phyloP scores from a whole-genome alignment of 2,329 filamentous ascomycete genomes.

The Cladosporium velox region DNA sequence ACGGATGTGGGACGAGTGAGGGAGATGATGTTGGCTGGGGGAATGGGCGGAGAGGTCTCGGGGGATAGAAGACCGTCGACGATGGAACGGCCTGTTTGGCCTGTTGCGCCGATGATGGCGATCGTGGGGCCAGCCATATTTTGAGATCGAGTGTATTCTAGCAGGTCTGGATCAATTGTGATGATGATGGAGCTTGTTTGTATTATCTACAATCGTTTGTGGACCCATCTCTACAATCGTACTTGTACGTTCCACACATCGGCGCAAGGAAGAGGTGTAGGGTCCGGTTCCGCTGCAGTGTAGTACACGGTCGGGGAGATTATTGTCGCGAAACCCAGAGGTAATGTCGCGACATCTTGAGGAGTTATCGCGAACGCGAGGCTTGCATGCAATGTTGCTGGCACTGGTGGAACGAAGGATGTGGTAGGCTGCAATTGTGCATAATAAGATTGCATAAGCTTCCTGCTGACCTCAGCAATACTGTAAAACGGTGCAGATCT shows the following conservation, averaged over 20 bases:
- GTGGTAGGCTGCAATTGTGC: background rate
- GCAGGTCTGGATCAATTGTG: background rate
- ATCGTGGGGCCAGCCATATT: conserved; percentile 23
- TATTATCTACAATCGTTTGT: background rate
- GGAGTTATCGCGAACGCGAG: background rate
- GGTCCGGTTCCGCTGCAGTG: background rate
- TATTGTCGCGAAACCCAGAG: background rate
- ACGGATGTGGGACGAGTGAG: conserved; percentile 50
- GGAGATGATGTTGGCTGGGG: conserved; percentile 46
- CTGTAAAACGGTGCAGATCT: background rate
- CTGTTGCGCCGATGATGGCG: conserved; percentile 43
- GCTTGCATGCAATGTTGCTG: background rate
- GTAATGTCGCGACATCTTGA: background rate
- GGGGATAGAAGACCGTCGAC: conserved; percentile 41
- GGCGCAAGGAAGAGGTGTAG: background rate
- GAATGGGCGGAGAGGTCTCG: background rate
- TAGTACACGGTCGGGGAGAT: background rate
- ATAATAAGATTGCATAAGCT: background rate
- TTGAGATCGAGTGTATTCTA: background rate
- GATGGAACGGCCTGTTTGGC: conserved; percentile 45
- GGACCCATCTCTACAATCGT: background rate
- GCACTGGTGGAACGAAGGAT: background rate
- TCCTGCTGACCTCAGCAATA: background rate
- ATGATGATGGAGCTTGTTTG: background rate
- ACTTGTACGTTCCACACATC: background rate